These are phyloP conservation scores for Kuraishia ogatae DNA, from an alignment of 805 yeast species.

Conservation along the genomic window DNA sequence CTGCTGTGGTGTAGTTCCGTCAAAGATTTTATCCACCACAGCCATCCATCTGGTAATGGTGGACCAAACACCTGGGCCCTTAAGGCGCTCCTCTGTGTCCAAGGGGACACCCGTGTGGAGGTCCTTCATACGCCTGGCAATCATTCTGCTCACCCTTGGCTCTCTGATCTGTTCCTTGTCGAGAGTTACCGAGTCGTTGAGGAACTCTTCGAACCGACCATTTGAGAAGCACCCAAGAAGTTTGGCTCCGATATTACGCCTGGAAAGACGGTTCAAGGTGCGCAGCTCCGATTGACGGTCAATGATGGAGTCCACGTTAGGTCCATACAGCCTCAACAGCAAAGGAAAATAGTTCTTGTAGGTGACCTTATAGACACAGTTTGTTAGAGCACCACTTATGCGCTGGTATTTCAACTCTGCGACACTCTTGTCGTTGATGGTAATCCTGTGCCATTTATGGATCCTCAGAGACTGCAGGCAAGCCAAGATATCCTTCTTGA, in stretches of 20 bases:
- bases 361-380: constrained; percentile 69
- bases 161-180: constrained; percentile 66
- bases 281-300: constrained; percentile 78
- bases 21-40: constrained; percentile 34
- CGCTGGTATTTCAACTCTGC: constrained; percentile 46
- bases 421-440: constrained; percentile 22
- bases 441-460: constrained; percentile 69
- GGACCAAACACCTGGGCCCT: constrained; percentile 65
- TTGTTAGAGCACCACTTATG: constrained; percentile 90
- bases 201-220: constrained; percentile 90
- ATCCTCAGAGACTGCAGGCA: constrained; percentile 56
- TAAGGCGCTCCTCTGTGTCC: constrained; percentile 40
- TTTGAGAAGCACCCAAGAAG: constrained; percentile 83
- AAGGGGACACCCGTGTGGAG: constrained; percentile 75
- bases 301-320: constrained; percentile 75
- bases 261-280: constrained; percentile 63
- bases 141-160: constrained; percentile 67
- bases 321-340: constrained; percentile 79
- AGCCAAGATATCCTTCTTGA: constrained; percentile 70
- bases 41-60: constrained; percentile 65
- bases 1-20: constrained; percentile 25
- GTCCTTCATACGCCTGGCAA: constrained; percentile 96
- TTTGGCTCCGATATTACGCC: constrained; percentile 78
- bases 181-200: constrained; percentile 75
- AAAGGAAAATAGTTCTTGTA: constrained; percentile 42